Percentiles rank a stretch among this genome's conserved stretches.
Evolutionary conservation across 495 filamentous ascomycete genomes (phyloP).

Genomic region (Penicillium lividum): DNA sequence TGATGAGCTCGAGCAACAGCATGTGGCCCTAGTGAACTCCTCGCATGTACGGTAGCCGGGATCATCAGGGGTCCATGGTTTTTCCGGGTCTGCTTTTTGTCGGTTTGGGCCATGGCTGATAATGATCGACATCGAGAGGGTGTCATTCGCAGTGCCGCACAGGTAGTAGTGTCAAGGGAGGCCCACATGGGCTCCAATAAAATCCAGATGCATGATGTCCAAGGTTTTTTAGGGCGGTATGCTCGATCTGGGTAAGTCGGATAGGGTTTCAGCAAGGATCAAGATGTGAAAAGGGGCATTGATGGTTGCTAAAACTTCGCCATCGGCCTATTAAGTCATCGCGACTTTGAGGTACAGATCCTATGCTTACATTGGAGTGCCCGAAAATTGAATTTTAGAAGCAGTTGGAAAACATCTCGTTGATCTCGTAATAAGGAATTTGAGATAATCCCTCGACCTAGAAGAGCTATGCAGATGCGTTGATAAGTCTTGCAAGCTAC

Average conservation of each 20-base stretch:
- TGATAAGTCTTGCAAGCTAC: background rate
- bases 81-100: conserved; percentile 3
- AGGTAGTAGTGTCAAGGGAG: conserved; percentile 15
- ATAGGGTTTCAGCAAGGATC: conserved; percentile 13
- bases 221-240: background rate
- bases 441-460: too few relatives aligned
- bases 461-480: background rate
- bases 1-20: conserved; percentile 14
- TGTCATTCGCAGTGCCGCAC: conserved; percentile 8
- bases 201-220: conserved; percentile 5
- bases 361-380: background rate
- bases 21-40: conserved; percentile 12
- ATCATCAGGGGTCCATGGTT: conserved; percentile 21
- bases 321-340: background rate
- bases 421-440: too few relatives aligned
- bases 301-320: background rate
- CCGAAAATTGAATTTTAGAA: background rate
- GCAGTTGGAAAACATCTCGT: too few relatives aligned
- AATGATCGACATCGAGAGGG: conserved; percentile 16
- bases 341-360: background rate
- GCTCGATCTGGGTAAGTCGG: conserved; percentile 5
- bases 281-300: background rate
- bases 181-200: conserved; percentile 20
- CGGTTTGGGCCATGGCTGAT: conserved; percentile 9
- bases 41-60: conserved; percentile 18